Evolutionary conservation across 306 rosid genomes (phyloP).

Genomic region (Chamaecrista fasciculata): DNA sequence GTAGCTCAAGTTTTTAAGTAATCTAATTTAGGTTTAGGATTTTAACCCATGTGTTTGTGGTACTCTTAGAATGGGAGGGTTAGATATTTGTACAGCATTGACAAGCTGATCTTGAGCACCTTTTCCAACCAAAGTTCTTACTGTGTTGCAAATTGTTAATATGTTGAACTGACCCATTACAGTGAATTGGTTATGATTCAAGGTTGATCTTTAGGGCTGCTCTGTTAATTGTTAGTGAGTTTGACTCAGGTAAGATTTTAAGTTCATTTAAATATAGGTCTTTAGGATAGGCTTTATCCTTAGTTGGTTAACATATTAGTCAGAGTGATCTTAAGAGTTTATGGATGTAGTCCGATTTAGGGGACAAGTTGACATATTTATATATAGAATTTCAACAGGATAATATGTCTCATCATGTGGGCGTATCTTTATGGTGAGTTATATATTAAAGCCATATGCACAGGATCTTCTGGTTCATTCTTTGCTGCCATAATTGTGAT

Average conservation of each 20-base stretch:
- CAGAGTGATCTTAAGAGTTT: not conserved
- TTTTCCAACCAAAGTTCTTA: slow-evolving; percentile 26
- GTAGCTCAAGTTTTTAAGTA: slow-evolving; percentile 30
- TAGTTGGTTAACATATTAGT: not conserved
- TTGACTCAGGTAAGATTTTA: slow-evolving; percentile 16
- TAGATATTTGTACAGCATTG: slow-evolving; percentile 55
- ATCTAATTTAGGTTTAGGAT: slow-evolving; percentile 40
- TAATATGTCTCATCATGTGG: not conserved
- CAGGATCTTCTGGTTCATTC: too few species aligned
- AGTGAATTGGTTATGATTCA: slow-evolving; percentile 12
- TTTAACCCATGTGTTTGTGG: slow-evolving; percentile 32
- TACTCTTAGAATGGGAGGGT: slow-evolving; percentile 40
- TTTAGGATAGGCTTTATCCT: not conserved
- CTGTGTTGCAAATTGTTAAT: slow-evolving; percentile 27
- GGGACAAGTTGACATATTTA: slow-evolving; percentile 3
- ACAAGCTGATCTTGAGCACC: slow-evolving; percentile 32
- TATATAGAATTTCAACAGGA: slow-evolving; percentile 2
- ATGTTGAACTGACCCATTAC: slow-evolving; percentile 13
- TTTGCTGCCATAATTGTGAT: too few species aligned
- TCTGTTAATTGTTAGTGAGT: not conserved
- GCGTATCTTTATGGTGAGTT: not conserved
- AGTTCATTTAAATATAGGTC: not conserved
- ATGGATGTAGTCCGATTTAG: slow-evolving; percentile 12
- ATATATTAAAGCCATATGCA: too few species aligned
- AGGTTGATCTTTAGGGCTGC: slow-evolving; percentile 9